phyloP scores from a whole-genome alignment of 192 early-diverging fungal genomes.

The Coemansia sp. region DNA sequence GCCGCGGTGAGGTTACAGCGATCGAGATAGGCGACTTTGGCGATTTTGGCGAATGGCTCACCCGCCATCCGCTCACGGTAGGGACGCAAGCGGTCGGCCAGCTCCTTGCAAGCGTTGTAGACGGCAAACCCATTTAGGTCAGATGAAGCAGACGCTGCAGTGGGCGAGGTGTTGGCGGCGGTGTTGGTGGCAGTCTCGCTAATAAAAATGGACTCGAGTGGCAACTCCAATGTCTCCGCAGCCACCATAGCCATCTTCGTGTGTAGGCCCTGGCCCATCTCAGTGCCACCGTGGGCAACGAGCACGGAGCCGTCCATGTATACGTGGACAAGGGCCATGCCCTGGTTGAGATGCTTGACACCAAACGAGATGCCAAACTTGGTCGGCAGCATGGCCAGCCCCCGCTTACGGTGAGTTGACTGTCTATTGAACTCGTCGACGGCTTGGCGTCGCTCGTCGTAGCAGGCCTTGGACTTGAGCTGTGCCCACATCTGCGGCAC shows the following conservation, averaged over 20 bases:
- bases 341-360: slow-evolving; percentile 78
- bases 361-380: slow-evolving; percentile 85
- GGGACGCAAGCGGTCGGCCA: slow-evolving; percentile 70
- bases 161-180: slow-evolving; percentile 77
- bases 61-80: slow-evolving; percentile 61
- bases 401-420: slow-evolving; percentile 76
- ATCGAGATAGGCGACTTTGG: slow-evolving; percentile 69
- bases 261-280: slow-evolving; percentile 91
- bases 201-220: slow-evolving; percentile 64
- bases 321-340: slow-evolving; percentile 78
- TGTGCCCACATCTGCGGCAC: slow-evolving; percentile 68
- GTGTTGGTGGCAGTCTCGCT: slow-evolving; percentile 75
- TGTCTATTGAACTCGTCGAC: slow-evolving; percentile 67
- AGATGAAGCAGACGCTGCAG: slow-evolving; percentile 78
- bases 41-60: slow-evolving; percentile 56
- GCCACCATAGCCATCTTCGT: slow-evolving; percentile 87
- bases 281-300: slow-evolving; percentile 81
- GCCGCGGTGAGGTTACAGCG: slow-evolving; percentile 75
- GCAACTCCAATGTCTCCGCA: slow-evolving; percentile 71
- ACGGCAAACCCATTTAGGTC: slow-evolving; percentile 85
- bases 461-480: slow-evolving; percentile 58
- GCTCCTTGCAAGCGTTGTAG: slow-evolving; percentile 70
- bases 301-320: slow-evolving; percentile 85
- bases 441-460: slow-evolving; percentile 51
- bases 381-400: slow-evolving; percentile 74